These are phyloP conservation scores for Bruguiera hainesii DNA, from an alignment of 441 rosid species.

Conservation along the genomic window DNA sequence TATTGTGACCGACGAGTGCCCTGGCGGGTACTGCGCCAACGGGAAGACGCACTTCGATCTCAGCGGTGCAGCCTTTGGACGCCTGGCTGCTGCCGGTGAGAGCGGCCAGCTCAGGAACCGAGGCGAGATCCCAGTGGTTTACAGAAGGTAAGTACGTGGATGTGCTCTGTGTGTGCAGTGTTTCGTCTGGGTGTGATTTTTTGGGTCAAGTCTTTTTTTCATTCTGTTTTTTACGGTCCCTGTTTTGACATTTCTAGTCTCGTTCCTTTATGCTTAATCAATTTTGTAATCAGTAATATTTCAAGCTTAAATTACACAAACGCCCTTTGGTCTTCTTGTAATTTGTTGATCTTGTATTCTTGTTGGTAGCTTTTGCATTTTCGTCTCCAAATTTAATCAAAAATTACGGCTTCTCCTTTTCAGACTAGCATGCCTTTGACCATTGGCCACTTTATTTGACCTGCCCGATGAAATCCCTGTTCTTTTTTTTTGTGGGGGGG, in stretches of 20 bases:
- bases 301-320: background rate
- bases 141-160: conserved; percentile 49
- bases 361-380: background rate
- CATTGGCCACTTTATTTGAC: background rate
- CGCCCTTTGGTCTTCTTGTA: background rate
- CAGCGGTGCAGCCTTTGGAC: conserved; percentile 92
- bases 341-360: background rate
- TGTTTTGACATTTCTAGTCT: conserved; percentile 8
- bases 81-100: conserved; percentile 76
- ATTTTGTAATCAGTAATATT: background rate
- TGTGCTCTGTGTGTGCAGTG: background rate
- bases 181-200: background rate
- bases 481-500: background rate
- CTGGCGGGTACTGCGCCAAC: conserved; percentile 62
- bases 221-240: background rate
- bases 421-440: background rate
- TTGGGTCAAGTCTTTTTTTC: background rate
- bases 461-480: no score
- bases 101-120: conserved; percentile 73
- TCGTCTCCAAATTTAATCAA: no score
- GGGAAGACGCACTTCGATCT: conserved; percentile 78
- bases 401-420: background rate
- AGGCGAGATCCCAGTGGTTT: conserved; percentile 69
- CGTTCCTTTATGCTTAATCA: background rate
- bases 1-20: conserved; percentile 90